Percentiles rank a stretch among this genome's conserved stretches.
Conservation (phyloP, 768 basidiomycete genomes). For the Holtermanniella nyarrowii region DNA sequence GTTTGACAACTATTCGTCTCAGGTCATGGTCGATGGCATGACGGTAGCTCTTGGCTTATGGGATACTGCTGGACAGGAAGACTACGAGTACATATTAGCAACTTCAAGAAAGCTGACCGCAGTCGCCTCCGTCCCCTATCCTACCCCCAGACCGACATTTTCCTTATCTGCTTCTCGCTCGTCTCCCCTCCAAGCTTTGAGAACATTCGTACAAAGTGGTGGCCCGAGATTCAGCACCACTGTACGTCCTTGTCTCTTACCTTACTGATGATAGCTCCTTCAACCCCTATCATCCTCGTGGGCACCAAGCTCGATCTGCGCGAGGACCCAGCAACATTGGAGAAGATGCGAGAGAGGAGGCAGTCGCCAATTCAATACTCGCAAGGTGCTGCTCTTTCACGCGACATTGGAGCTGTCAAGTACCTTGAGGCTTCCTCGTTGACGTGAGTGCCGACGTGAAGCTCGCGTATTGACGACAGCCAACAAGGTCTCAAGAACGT, state of each 20-base stretch:
- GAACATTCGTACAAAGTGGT: slow-evolving; percentile 71
- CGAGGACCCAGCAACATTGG: slow-evolving; percentile 84
- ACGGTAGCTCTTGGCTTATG: slow-evolving; percentile 81
- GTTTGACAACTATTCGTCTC: slow-evolving; percentile 91
- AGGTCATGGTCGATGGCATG: slow-evolving; percentile 98
- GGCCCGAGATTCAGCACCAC: slow-evolving; percentile 81
- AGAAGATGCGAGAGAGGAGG: slow-evolving; percentile 88
- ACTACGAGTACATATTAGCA: slow-evolving; percentile 35
- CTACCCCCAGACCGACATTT: slow-evolving; percentile 98
- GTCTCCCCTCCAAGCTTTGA: slow-evolving; percentile 97
- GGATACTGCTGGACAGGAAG: slow-evolving; percentile 41
- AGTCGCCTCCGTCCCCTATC: slow-evolving; percentile 84
- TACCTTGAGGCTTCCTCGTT: slow-evolving; percentile 36
- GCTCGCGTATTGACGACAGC: slow-evolving; percentile 61
- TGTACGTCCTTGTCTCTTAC: not conserved
- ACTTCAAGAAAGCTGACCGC: not conserved
- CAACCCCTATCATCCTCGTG: slow-evolving; percentile 82
- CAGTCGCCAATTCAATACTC: slow-evolving; percentile 91
- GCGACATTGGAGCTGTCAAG: slow-evolving; percentile 91
- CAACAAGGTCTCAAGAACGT: slow-evolving; percentile 99
- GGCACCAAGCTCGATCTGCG: slow-evolving; percentile 97
- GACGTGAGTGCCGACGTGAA: slow-evolving; percentile 21
- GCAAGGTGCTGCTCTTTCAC: slow-evolving; percentile 70
- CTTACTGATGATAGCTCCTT: slow-evolving; percentile 51
- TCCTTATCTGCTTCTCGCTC: slow-evolving; percentile 97